Base-by-base conservation (phyloP, 805 yeast species). In the Ogataea parapolymorpha region DNA sequence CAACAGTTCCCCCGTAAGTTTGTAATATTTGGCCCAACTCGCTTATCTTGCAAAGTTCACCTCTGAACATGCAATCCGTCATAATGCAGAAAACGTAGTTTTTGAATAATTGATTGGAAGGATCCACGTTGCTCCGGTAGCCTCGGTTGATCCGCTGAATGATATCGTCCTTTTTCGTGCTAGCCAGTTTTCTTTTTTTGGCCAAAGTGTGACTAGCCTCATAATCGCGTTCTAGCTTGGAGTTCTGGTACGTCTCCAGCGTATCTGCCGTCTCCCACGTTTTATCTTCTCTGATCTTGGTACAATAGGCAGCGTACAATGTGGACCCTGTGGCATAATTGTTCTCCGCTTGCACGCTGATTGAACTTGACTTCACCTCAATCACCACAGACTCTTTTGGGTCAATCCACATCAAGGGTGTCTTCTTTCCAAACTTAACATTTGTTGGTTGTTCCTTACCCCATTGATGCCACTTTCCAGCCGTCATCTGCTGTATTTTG, bases 291-390 rank as follows among this genome's bases (percentile, higher is more conserved):
- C 97, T 60, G 2, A 90, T 67, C 4, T 73, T 51, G 29, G 82
- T 69, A 54, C 89, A 82, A 57, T 87, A 80, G 0, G 93, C 85
- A 52, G 86, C 84, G 48, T 86, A 75, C 13, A 91, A 65, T 0
- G 96, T 86, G 6, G 82, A 69, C 0, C 81, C 85, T 0, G 80
- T 77, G 2, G 79, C 80, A 51, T 78, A 89, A 2, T 70, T 68
- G 10, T 55, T 60, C 13, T 62, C 67, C 2, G 61, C 57, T 0
- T 74, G 61, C 10, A 67, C 59, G 44, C 79, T 80, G 5, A 88
- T 68, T 3, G 89, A 79, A 32, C 95, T 68, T 0, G 95, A 95
- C 55, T 85, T 88, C 13, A 90, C 78, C 56, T 89, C 95, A 6
- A 91, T 54, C 0, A 91, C 91, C 3, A 90, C 55, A 1, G 95